Conservation (phyloP, 1,284 basidiomycete genomes). For the Meira miltonrushii region DNA sequence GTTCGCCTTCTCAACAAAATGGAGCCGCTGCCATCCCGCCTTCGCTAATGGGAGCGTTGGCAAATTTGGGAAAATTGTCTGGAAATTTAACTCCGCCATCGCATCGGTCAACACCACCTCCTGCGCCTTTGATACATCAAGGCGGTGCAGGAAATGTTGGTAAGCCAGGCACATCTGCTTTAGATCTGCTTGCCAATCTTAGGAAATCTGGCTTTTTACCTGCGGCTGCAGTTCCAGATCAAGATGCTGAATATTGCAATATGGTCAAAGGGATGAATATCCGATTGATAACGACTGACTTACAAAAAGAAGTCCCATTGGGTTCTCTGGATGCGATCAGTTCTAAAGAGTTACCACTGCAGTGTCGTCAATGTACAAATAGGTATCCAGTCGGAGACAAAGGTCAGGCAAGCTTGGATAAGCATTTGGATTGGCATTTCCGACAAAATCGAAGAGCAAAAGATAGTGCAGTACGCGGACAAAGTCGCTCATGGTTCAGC, state of each 20-base stretch:
- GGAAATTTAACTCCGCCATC: not conserved
- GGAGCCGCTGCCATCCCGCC: constrained; percentile 8
- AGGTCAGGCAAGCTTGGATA: constrained; percentile 74
- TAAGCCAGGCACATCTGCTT: not conserved
- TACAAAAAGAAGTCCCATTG: constrained; percentile 65
- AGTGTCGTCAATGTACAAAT: constrained; percentile 90
- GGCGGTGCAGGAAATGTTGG: constrained; percentile 21
- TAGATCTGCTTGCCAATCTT: constrained; percentile 34
- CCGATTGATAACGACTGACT: constrained; percentile 66
- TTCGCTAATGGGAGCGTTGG: constrained; percentile 18
- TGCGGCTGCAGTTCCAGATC: constrained; percentile 35
- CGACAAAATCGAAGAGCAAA: constrained; percentile 83
- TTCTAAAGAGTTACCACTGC: constrained; percentile 62
- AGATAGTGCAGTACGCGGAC: constrained; percentile 76
- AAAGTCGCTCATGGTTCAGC: constrained; percentile 86
- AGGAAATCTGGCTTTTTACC: constrained; percentile 45
- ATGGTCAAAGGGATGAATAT: constrained; percentile 67
- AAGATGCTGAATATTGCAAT: constrained; percentile 62
- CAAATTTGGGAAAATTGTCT: constrained; percentile 19
- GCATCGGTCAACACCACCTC: not conserved
- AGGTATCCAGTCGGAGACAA: constrained; percentile 69
- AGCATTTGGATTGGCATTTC: constrained; percentile 96
- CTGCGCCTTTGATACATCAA: constrained; percentile 5
- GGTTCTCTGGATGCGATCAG: constrained; percentile 34
- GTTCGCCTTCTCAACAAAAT: not conserved